A percentile compares a stretch with the other conserved stretches of the same genome.
phyloP scores from a whole-genome alignment of 2,329 filamentous ascomycete genomes.

The Trichothecium sympodiale region DNA sequence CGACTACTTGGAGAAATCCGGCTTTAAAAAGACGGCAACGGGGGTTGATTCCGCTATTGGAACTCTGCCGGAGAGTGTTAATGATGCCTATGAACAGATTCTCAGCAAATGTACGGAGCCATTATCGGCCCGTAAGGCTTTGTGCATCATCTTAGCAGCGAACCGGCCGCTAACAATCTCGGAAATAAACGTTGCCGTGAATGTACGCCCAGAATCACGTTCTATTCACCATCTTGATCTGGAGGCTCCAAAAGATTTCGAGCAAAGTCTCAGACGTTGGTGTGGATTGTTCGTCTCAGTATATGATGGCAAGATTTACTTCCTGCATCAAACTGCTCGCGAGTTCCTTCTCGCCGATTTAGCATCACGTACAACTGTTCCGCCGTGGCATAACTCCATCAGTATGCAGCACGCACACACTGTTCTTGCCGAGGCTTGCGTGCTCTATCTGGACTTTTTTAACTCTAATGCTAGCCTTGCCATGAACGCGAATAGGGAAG shows the following conservation, averaged over 20 bases:
- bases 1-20: conserved; percentile 13
- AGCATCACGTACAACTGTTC: conserved; percentile 2
- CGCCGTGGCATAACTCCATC: conserved; percentile 11
- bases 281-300: conserved; percentile 18
- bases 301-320: conserved; percentile 15
- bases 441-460: conserved; percentile 10
- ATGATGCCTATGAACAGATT: conserved; percentile 17
- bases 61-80: conserved; percentile 16
- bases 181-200: conserved; percentile 18
- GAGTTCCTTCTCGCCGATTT: conserved; percentile 16
- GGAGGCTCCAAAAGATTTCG: conserved; percentile 5
- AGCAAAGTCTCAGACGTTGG: conserved; percentile 9
- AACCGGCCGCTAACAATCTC: conserved; percentile 13
- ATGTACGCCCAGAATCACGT: conserved; percentile 7
- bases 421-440: conserved; percentile 11
- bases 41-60: conserved; percentile 9
- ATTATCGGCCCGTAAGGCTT: conserved; percentile 7
- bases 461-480: conserved; percentile 2
- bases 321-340: conserved; percentile 20
- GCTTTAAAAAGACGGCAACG: conserved; percentile 11
- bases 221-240: conserved; percentile 11
- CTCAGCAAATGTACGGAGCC: conserved; percentile 11
- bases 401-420: conserved; percentile 9
- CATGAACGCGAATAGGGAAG: neutral
- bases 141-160: conserved; percentile 16